Evolutionary conservation across 805 yeast genomes (phyloP), one percentile per base, ranked within the genome.

Genomic region (Wickerhamiella occidentalis): DNA sequence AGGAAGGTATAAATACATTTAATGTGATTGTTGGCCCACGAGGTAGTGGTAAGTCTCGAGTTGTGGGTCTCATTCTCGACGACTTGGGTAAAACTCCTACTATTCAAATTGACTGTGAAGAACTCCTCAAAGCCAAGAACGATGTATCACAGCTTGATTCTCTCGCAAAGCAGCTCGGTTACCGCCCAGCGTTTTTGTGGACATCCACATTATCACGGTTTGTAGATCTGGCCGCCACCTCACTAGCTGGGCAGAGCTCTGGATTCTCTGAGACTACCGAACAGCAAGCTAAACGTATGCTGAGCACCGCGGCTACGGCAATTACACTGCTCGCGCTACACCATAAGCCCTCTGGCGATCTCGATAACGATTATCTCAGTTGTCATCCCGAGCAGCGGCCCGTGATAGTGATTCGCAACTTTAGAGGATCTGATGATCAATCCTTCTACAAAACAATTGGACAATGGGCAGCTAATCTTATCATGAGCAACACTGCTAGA

Each of bases 131-230:
- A 60, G 70, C 92, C 2, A 70, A 95, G 57, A 78, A 80, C 29
- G 96, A 87, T 55, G 71, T 80, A 2, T 73, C 73, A 28, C 78
- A 85, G 55, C 68, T 92, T 41, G 74, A 75, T 50, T 74, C 74
- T 47, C 75, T 85, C 17, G 86, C 97, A 0, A 68, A 67, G 22
- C 85, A 85, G 62, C 60, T 87, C 22, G 98, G 98, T 0, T 92
- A 92, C 64, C 85, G 77, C 69, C 98, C 98, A 0, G 80, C 85
- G 5, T 92, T 92, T 63, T 84, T 96, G 19, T 90, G 96, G 95
- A 68, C 88, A 52, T 85, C 85, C 62, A 76, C 82, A 2, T 68
- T 88, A 11, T 78, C 95, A 0, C 77, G 79, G 51, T 79, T 87
- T 52, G 68, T 85, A 43, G 98, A 92, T 66, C 71, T 92, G 58